Conservation (phyloP, 805 yeast species). For the Hagleromyces aurorensis region DNA sequence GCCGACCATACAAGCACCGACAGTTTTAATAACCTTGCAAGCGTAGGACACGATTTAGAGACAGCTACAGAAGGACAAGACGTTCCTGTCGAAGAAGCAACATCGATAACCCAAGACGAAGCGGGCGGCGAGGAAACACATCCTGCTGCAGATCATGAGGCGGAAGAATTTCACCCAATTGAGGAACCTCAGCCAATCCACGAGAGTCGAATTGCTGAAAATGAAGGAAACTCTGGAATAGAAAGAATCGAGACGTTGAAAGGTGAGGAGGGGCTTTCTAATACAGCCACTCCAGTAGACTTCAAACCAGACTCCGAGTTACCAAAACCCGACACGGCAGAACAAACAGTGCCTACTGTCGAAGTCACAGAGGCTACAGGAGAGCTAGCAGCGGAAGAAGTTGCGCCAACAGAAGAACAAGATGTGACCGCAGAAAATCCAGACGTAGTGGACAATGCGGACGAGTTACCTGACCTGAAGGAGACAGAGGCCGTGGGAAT, state of each 20-base stretch:
- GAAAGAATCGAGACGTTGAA: background rate
- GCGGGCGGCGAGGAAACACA: background rate
- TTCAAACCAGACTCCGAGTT: constrained; percentile 2
- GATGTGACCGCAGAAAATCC: constrained; percentile 5
- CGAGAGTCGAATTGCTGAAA: background rate
- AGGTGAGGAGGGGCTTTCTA: constrained; percentile 1
- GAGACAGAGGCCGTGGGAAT: background rate
- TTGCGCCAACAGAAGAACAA: constrained; percentile 4
- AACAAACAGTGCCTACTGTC: constrained; percentile 6
- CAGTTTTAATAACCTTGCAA: background rate
- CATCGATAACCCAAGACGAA: constrained; percentile 1
- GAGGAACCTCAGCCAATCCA: constrained; percentile 1
- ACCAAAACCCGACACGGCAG: constrained; percentile 7
- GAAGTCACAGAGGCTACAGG: constrained; percentile 5
- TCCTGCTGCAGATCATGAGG: background rate
- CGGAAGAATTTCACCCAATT: constrained; percentile 1
- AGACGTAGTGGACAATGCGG: constrained; percentile 1
- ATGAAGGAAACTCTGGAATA: constrained; percentile 1
- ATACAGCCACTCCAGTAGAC: constrained; percentile 4
- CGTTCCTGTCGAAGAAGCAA: constrained; percentile 3
- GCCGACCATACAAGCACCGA: constrained; percentile 2
- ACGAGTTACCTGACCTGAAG: constrained; percentile 1
- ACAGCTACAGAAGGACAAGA: constrained; percentile 3
- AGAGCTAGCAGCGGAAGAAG: constrained; percentile 14
- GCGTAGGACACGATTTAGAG: constrained; percentile 2